Base-by-base conservation (phyloP, 129 eudicot species). In the Apium graveolens region DNA sequence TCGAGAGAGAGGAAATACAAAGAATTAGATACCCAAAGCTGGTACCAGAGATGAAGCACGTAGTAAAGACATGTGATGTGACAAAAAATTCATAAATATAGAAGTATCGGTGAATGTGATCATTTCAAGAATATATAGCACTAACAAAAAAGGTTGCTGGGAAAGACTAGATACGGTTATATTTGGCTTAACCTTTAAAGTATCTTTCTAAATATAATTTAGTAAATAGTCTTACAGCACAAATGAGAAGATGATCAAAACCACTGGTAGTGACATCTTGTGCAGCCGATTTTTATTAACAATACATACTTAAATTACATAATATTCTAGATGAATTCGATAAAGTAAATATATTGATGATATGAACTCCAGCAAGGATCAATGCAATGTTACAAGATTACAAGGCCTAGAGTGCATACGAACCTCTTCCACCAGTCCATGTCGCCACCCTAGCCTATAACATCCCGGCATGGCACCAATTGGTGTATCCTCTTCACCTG, bases 401-500 rank as follows among this genome's bases (percentile, higher is more conserved):
- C 66, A 55, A 32, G 44, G 14, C 21, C 27, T 78, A 31, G 51
- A 41, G 75, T 80, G 48, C 60, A 80, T 55, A 77, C 81, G 34
- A 27, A 95, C 98, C 98, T 95, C 97, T 84, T 95, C 96, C 41
- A 95, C 81, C 81, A 95, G 96, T 44, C 97, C 99, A 82, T 95
- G 97, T 76, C 99, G 89, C 99, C 99, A 95, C 32, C 99, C 99
- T 79, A 92, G 97, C 85, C 99, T 86, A 78, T 90, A 95, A 74
- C 99, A 95, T 71, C 97, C 99, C 45, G 99, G 99, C 99, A 95
- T 95, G 62, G 99, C 99, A 7, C 96, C 97, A 83, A 95, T 95
- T 37, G 97, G 99, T 7, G 95, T 92, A 82, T 95, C 97, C 79
- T 95, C 97, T 79, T 90, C 97, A 66, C 98, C 98, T 95, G 91